Base-by-base conservation (phyloP, 345 rosid species). In the Populus alba region DNA sequence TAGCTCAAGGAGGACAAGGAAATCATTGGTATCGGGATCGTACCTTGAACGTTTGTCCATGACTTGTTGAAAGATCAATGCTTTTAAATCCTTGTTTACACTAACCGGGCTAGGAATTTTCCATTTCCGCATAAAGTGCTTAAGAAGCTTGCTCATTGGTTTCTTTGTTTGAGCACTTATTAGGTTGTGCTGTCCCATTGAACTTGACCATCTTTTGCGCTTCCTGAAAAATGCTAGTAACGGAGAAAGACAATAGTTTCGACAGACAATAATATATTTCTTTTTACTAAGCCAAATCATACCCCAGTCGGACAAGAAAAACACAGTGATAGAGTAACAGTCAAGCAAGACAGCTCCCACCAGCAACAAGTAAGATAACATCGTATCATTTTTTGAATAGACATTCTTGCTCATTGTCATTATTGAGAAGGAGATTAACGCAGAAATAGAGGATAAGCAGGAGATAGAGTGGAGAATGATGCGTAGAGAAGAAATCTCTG, bases 301-400 rank as follows among this genome's bases (percentile, higher is more conserved):
- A 8, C 72, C 68, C 82, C 82, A 71, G 13, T 82, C 82, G 4
- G 82, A 82, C n/a, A 67, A 78, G 41, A 75, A 20, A 29, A 73
- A 43, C 4, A 39, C 33, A 2, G 66, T 25, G 63, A 66, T 41
- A 12, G 79, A 79, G 2, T 71, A 78, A 10, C 68, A 10, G 55
- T 82, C 82, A 39, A 79, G 13, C 11, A 29, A 17, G 72, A 79
- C n/a, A 45, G 77, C 77, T 16, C 80, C 82, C 2, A 66, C 22
- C 55, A 79, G 11, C 77, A 79, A 47, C 23, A 72, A 1, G n/a
- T 43, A 68, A 57, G 80, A 72, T 39, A 82, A 47, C 25, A 49
- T 33, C 15, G 37, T 41, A 18, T 82, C 82, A 0, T 9, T 10
- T 29, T 1, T 23, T 27, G 18, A 57, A 43, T 66, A 43, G 23